Base-by-base conservation (phyloP, 164 flowering plant species). In the Cinnamomum chago region DNA sequence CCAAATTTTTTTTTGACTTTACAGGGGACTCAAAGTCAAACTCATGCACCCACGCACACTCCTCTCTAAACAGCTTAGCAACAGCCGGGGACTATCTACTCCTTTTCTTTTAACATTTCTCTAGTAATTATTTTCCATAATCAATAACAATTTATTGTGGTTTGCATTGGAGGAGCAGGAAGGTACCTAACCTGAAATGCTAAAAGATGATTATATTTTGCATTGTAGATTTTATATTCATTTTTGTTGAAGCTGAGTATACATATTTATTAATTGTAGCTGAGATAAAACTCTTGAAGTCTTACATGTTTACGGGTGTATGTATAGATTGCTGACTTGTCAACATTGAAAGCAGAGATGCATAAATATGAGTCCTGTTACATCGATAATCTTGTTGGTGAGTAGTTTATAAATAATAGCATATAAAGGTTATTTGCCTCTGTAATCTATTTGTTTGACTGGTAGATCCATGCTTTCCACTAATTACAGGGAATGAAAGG, bases 351-450 rank as follows among this genome's bases (percentile, higher is more conserved):
- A 77, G 95, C 85, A 73, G 98, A 89, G 72, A 92, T 83, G 5
- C 97, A 84, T 75, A 95, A 95, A 79, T 91, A 92, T 77, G 99
- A 95, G 81, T 92, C 94, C 75, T 94, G 68, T 76, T 95, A 95
- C 68, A 81, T 92, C 27, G 88, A 84, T 67, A 91, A 89, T 75
- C 95, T 93, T 73, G 92, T 93, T 79, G 99, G 99, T 93, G 84
- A 84, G 77, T 76, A 40, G 3, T 50, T 55, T 55, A 55, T 15
- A 55, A 11, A 14, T 0, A 55, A 55, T 20, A 15, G 1, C 5
- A 1, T 55, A 55, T 55, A 15, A 20, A 55, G 5, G 60, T 55
- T 55, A 15, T 15, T 55, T 55, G 6, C n/a, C 13, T 55, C 5
- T 1, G 17, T 14, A 15, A 20, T 55, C 60, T 15, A 3, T 55